Evolutionary conservation across 164 flowering plant species (phyloP).

Genomic region (Hamamelis virginiana): DNA sequence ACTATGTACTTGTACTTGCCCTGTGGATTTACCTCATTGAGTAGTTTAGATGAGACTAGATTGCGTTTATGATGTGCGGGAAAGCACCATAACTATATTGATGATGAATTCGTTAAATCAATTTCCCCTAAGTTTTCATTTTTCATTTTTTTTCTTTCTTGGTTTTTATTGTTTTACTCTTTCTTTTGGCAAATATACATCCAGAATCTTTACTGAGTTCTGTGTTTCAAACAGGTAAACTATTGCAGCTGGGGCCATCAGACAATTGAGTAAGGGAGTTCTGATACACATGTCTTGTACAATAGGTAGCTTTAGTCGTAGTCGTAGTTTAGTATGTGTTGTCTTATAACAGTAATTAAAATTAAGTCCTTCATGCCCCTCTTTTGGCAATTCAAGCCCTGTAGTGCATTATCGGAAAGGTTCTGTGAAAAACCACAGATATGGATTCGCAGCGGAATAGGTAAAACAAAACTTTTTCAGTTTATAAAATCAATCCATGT

Average conservation of each 20-base stretch:
- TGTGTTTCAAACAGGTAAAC: conserved; percentile 14
- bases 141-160: neutral
- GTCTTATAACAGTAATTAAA: neutral
- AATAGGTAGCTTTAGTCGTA: conserved; percentile 24
- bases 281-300: conserved; percentile 17
- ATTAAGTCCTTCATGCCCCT: conserved; percentile 1
- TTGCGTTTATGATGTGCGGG: too few relatives aligned
- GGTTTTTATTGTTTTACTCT: neutral
- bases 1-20: too few relatives aligned
- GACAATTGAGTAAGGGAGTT: conserved; percentile 1
- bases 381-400: neutral
- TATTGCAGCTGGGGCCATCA: conserved; percentile 6
- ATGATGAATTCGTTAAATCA: too few relatives aligned
- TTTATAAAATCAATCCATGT: too few relatives aligned
- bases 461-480: too few relatives aligned
- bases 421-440: too few relatives aligned
- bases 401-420: neutral
- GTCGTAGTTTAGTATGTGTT: conserved; percentile 23
- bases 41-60: too few relatives aligned
- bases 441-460: too few relatives aligned
- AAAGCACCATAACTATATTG: too few relatives aligned
- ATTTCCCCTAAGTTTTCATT: too few relatives aligned
- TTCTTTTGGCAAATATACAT: neutral
- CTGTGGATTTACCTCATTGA: too few relatives aligned
- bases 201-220: neutral